A percentile compares a stretch with the other conserved stretches of the same genome.
Conservation (phyloP, 495 filamentous ascomycete species). For the Xylaria longipes region DNA sequence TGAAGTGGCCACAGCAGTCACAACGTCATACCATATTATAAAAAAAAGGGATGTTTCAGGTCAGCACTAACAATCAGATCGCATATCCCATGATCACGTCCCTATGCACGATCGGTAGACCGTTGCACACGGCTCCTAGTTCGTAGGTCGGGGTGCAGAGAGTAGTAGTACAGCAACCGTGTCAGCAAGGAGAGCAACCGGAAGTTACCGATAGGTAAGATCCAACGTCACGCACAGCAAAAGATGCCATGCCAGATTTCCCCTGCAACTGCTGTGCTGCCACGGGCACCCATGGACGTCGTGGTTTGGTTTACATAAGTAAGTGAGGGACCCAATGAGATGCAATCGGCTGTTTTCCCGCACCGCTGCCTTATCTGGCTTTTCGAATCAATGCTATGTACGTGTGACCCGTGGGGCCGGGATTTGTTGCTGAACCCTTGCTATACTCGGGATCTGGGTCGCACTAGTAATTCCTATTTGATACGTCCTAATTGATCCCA, state of each 20-base stretch:
- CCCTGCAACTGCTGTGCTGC: background rate
- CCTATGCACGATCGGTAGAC: background rate
- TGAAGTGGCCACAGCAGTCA: background rate
- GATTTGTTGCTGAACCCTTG: constrained; percentile 33
- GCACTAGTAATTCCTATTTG: constrained; percentile 32
- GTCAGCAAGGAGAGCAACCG: background rate
- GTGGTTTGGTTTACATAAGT: constrained; percentile 12
- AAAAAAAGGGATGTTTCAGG: background rate
- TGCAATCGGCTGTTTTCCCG: constrained; percentile 1
- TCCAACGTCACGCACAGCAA: background rate
- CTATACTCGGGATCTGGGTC: constrained; percentile 38
- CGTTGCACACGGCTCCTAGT: background rate
- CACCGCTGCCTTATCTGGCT: constrained; percentile 6
- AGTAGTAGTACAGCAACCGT: background rate
- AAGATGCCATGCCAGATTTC: constrained; percentile 1
- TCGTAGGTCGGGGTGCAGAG: constrained; percentile 20
- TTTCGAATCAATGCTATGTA: background rate
- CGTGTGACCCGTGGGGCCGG: constrained; percentile 31
- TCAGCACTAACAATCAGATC: constrained; percentile 1
- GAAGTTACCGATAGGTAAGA: constrained; percentile 13
- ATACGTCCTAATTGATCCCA: constrained; percentile 25
- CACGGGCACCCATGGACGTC: constrained; percentile 1
- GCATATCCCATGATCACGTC: constrained; percentile 24
- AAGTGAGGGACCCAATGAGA: background rate
- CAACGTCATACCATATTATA: background rate